Evolutionary conservation across 495 filamentous ascomycete genomes (phyloP), one percentile per base, ranked within the genome.

Genomic region (Cetradonia linearis): DNA sequence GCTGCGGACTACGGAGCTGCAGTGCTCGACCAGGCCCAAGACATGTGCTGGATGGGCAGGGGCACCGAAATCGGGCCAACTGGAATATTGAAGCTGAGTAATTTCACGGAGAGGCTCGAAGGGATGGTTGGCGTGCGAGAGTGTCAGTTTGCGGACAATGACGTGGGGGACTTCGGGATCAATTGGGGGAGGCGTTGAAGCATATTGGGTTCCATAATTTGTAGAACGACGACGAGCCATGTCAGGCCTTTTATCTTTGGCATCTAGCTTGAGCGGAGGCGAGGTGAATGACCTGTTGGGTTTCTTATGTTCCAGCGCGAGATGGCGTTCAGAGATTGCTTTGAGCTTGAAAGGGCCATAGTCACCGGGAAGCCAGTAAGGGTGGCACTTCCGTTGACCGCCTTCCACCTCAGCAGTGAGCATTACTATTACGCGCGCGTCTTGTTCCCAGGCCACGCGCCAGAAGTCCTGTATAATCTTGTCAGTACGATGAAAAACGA

Each of bases 401-500:
- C 93, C 88, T 76, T 98, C 93, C 28, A 84, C 76, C 70, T 98
- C 93, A n/a, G 93, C 92, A 4, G 93, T 97, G 58, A 98, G 77
- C 80, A 96, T 96, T 62, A 98, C 91, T 58, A 98, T 82, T 33
- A 97, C 87, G 56, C 91, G 84, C 28, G 94, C 83, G 68, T 96
- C 91, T 74, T 97, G 87, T 68, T 97, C 92, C 93, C 93, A 98
- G 48, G 96, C 79, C 25, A 96, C 85, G 49, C 88, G 90, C 93
- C 93, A 98, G 68, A 98, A 98, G 72, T 98, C 93, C 92, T 95
- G 71, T 44, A 33, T 14, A 5, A 30, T 4, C 5, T 18, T 27
- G 31, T 58, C 33, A 49, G 31, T 60, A 54, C 18, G 62, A 63
- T 28, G 57, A 5, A 33, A 30, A n/a, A 33, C 48, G 55, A 20